These are phyloP conservation scores for Furculomyces boomerangus DNA, from an alignment of 371 early-diverging fungal species.

Conservation along the genomic window DNA sequence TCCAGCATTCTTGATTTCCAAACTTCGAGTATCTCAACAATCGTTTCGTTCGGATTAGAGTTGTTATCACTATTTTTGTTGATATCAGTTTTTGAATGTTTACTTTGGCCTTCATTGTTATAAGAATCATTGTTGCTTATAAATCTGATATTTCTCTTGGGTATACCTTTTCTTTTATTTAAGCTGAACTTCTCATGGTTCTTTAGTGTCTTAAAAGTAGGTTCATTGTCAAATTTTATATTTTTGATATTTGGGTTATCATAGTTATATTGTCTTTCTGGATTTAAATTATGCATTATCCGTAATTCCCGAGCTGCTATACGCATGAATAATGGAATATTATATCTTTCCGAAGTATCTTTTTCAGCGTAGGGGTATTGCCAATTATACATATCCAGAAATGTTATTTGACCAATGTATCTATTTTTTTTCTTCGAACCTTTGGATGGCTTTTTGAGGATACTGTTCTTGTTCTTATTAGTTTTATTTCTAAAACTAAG, in stretches of 20 bases:
- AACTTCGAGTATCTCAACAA: not conserved
- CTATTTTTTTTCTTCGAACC: not conserved
- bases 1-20: slow-evolving; percentile 4
- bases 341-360: not conserved
- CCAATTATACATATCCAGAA: slow-evolving; percentile 4
- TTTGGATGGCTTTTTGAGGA: not conserved
- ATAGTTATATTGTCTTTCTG: not conserved
- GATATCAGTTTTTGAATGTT: not conserved
- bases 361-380: not conserved
- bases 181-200: not conserved
- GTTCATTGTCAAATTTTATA: not conserved
- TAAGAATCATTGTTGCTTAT: too few species aligned
- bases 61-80: not conserved
- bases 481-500: too few species aligned
- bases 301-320: not conserved
- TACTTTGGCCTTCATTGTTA: too few species aligned
- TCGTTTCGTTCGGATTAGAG: not conserved
- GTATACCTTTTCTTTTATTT: not conserved
- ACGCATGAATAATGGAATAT: slow-evolving; percentile 1
- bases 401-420: slow-evolving; percentile 2
- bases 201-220: not conserved
- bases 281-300: not conserved
- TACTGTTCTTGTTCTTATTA: not conserved
- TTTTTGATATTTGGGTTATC: slow-evolving; percentile 1
- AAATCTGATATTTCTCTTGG: too few species aligned